Conservation (phyloP, 441 rosid species). For the Arabidopsis lyrata region DNA sequence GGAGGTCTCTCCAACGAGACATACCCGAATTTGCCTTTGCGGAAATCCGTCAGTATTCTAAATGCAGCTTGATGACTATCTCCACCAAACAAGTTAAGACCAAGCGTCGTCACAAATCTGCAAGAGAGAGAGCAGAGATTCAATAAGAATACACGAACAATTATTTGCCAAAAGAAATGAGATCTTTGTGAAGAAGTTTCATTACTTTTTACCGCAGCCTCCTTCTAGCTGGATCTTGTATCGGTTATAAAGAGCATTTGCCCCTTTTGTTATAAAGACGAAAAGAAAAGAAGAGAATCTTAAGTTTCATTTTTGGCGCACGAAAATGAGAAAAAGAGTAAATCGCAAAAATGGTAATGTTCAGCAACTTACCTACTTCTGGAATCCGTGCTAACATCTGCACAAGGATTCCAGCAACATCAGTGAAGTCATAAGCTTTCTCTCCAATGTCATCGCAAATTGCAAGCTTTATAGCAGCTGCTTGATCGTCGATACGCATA, state of each 20-base stretch:
- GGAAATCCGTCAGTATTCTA: conserved; percentile 73
- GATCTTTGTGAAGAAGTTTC: conserved; percentile 30
- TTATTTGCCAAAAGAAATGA: conserved; percentile 11
- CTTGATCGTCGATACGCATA: conserved; percentile 89
- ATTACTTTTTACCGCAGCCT: conserved; percentile 67
- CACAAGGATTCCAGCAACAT: conserved; percentile 89
- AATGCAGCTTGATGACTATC: conserved; percentile 77
- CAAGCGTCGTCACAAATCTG: conserved; percentile 82
- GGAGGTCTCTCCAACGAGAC: conserved; percentile 84
- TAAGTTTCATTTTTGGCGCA: neutral
- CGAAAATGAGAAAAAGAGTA: neutral
- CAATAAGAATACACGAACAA: conserved; percentile 17
- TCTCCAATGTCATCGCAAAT: conserved; percentile 98
- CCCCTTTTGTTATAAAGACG: conserved; percentile 14
- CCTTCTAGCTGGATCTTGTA: conserved; percentile 73
- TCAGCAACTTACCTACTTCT: conserved; percentile 56
- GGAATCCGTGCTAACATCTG: conserved; percentile 81
- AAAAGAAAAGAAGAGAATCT: neutral
- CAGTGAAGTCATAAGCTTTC: conserved; percentile 81
- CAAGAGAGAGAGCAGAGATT: conserved; percentile 24
- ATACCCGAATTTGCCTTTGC: conserved; percentile 88
- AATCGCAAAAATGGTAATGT: neutral
- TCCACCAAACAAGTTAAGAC: conserved; percentile 75
- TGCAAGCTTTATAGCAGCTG: conserved; percentile 96
- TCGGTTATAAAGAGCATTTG: conserved; percentile 65